Conservation (phyloP, 2,329 filamentous ascomycete genomes). For the Diplodia mutila region DNA sequence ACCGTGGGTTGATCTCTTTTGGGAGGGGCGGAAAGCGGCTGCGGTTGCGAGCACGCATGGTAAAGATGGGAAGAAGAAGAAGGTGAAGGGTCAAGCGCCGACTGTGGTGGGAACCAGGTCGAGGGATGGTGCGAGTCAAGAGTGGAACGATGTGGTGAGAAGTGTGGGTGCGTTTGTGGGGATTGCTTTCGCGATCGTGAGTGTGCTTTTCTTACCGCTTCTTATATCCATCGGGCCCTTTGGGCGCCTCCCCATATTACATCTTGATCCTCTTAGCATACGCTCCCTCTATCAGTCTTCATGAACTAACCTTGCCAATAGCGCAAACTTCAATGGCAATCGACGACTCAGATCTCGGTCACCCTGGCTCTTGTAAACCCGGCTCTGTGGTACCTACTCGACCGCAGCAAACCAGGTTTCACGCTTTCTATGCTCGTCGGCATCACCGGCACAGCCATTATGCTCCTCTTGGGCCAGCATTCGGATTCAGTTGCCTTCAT, state of each 20-base stretch:
- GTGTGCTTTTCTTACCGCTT: slow-evolving; percentile 42
- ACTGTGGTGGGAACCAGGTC: slow-evolving; percentile 32
- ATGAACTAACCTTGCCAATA: slow-evolving; percentile 40
- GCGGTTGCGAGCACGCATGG: slow-evolving; percentile 1
- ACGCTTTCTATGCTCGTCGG: slow-evolving; percentile 76
- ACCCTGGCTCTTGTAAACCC: slow-evolving; percentile 91
- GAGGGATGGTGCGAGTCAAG: slow-evolving; percentile 50
- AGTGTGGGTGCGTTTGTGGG: slow-evolving; percentile 73
- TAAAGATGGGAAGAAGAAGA: not conserved
- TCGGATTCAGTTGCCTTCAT: slow-evolving; percentile 63
- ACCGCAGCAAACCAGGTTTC: slow-evolving; percentile 84
- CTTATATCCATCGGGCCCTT: not conserved
- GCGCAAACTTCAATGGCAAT: slow-evolving; percentile 91
- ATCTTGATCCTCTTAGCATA: not conserved
- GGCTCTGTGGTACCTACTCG: slow-evolving; percentile 93
- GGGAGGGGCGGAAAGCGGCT: slow-evolving; percentile 56
- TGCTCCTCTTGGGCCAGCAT: slow-evolving; percentile 76
- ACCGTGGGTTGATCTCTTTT: slow-evolving; percentile 81
- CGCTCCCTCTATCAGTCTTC: not conserved
- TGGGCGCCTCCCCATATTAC: not conserved
- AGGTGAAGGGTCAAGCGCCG: slow-evolving; percentile 26
- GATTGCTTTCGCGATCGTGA: slow-evolving; percentile 80
- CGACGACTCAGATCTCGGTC: slow-evolving; percentile 87
- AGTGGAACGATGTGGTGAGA: slow-evolving; percentile 76
- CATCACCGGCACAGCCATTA: slow-evolving; percentile 70